Evolutionary conservation across 2,329 filamentous ascomycete species (phyloP).

Genomic region (Aureobasidium mangrovei): DNA sequence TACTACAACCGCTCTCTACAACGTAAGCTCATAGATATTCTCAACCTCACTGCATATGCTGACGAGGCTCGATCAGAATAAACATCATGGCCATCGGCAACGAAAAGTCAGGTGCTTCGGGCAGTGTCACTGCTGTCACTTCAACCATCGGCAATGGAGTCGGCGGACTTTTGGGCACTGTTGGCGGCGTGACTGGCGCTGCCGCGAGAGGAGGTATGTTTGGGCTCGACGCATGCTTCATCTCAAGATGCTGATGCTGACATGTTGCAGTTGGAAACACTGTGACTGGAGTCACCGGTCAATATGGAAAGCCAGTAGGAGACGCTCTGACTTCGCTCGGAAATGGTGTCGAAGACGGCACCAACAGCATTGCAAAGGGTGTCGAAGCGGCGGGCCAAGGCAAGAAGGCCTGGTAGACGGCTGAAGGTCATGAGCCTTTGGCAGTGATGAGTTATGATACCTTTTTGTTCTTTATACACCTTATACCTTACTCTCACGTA

Average conservation of each 20-base stretch:
- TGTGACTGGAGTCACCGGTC: slow-evolving; percentile 38
- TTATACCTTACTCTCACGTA: no score
- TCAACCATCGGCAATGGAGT: slow-evolving; percentile 48
- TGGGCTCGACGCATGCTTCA: not conserved
- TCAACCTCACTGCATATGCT: no score
- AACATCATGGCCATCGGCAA: slow-evolving; percentile 16
- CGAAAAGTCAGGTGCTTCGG: slow-evolving; percentile 38
- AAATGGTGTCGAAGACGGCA: slow-evolving; percentile 38
- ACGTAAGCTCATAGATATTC: not conserved
- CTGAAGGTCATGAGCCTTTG: not conserved
- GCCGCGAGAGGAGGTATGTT: slow-evolving; percentile 30
- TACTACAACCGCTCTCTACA: not conserved
- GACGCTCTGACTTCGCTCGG: slow-evolving; percentile 35
- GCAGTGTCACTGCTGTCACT: slow-evolving; percentile 47
- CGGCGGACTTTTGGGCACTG: slow-evolving; percentile 45
- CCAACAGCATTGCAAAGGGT: slow-evolving; percentile 34
- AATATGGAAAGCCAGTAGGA: slow-evolving; percentile 31
- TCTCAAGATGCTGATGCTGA: not conserved
- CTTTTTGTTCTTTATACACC: not conserved
- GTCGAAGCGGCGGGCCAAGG: slow-evolving; percentile 41
- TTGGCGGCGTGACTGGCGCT: slow-evolving; percentile 44
- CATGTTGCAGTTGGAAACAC: slow-evolving; percentile 31
- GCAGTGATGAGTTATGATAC: not conserved
- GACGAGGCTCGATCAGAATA: no score
- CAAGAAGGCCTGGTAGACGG: slow-evolving; percentile 27